A percentile compares a stretch with the other conserved stretches of the same genome.
Evolutionary conservation across 371 early-diverging fungal genomes (phyloP).

Genomic region (Mortierella sp.): DNA sequence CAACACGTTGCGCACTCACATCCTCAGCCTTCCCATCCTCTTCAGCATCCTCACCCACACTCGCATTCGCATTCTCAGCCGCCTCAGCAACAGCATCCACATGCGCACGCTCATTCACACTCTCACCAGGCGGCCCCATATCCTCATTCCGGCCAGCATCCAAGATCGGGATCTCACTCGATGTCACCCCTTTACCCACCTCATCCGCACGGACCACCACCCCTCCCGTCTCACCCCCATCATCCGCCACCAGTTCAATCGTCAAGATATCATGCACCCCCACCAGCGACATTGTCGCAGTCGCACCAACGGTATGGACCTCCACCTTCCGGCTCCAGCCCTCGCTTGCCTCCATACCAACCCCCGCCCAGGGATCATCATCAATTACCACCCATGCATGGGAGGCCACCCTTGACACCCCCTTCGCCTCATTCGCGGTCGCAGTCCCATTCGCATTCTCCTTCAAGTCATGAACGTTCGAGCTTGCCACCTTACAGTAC

Average conservation of each 20-base stretch:
- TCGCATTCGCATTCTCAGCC: not conserved
- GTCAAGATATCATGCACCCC: not conserved
- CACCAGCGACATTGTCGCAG: not conserved
- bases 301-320: not conserved
- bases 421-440: slow-evolving; percentile 11
- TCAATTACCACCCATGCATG: not conserved
- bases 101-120: not conserved
- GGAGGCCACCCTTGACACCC: not conserved
- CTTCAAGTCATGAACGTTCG: slow-evolving; percentile 28
- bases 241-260: slow-evolving; percentile 1
- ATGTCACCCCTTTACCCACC: not conserved
- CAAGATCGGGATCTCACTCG: slow-evolving; percentile 7
- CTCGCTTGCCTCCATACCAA: slow-evolving; percentile 11
- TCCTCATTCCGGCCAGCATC: not conserved
- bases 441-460: slow-evolving; percentile 24
- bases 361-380: not conserved
- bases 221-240: not conserved
- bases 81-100: not conserved
- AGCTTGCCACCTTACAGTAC: slow-evolving; percentile 12
- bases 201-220: slow-evolving; percentile 12
- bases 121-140: slow-evolving; percentile 8
- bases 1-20: not conserved
- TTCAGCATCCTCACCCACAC: not conserved
- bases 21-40: slow-evolving; percentile 1
- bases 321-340: not conserved